Evolutionary conservation across 345 rosid genomes (phyloP).

Genomic region (Dipteronia dyeriana): DNA sequence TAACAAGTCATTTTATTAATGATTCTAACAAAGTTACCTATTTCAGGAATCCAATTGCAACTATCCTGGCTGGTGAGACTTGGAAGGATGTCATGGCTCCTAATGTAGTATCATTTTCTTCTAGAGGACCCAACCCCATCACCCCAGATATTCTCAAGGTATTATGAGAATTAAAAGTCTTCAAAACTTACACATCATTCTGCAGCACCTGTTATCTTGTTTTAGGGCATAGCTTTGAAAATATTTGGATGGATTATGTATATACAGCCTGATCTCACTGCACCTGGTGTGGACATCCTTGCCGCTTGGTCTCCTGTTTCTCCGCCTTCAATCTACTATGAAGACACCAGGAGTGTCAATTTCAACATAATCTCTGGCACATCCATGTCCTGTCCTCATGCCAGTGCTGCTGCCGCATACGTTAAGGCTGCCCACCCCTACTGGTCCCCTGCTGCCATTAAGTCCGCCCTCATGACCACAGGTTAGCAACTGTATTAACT

Average conservation of each 20-base stretch:
- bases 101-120: conserved; percentile 27
- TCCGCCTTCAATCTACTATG: neutral
- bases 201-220: neutral
- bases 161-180: neutral
- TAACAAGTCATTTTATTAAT: neutral
- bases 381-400: conserved; percentile 39
- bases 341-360: conserved; percentile 27
- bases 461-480: conserved; percentile 39
- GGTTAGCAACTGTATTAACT: conserved; percentile 1
- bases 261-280: conserved; percentile 31
- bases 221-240: neutral
- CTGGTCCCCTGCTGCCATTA: conserved; percentile 34
- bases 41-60: conserved; percentile 23
- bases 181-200: neutral
- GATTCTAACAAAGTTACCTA: neutral
- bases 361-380: conserved; percentile 33
- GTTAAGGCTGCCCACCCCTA: conserved; percentile 30
- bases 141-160: conserved; percentile 30
- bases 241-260: neutral
- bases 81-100: conserved; percentile 29
- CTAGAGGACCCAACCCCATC: conserved; percentile 31
- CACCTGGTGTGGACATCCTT: conserved; percentile 36
- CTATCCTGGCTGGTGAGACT: conserved; percentile 18
- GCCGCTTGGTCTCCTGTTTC: conserved; percentile 30
- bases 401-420: conserved; percentile 31